Evolutionary conservation across 176 grass and related monocot species (phyloP), one percentile per base, ranked within the genome.

Genomic region (Rhynchospora tenuis): DNA sequence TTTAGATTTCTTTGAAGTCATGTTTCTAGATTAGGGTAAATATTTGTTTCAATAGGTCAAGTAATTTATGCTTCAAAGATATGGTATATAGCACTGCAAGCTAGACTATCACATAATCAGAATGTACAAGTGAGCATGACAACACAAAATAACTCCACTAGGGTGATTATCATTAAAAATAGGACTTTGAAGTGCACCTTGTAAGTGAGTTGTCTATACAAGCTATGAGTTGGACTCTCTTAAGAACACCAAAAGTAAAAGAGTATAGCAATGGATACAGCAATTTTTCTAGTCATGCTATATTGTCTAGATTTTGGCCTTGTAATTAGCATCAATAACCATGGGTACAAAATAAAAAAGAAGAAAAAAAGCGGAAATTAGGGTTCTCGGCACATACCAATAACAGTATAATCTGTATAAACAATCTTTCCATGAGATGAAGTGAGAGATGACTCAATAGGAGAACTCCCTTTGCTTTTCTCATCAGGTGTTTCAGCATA

Each of bases 391-490:
- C 15, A 48, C 83, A 71, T 88, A 94, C 93, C 96, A 33, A 88
- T 99, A 15, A 99, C 81, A 48, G 96, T 95, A 93, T 99, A 99
- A 81, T 95, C 88, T 11, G 83, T 95, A 66, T 99, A 87, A 57
- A 99, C 64, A 82, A 87, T 84, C 81, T 99, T 99, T 16, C 91
- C 91, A 89, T 95, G 86, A 81, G 89, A 83, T 70, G 83, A 82
- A 59, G 22, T 91, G 28, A 73, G n/a, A 61, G 75, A 79, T 88
- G 89, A 67, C 9, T 70, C 62, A 71, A 28, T 61, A 2, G 38
- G 59, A 23, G 59, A 65, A 80, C 86, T 84, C 4, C 48, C 81
- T 19, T 65, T 80, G 70, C 44, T 87, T 78, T 78, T 89, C 43
- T 78, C 88, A 19, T 82, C 54, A 19, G 86, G 89, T 82, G 85